These are phyloP conservation scores for Yamadazyma oceani DNA, from an alignment of 1,139 yeast species.

Conservation along the genomic window DNA sequence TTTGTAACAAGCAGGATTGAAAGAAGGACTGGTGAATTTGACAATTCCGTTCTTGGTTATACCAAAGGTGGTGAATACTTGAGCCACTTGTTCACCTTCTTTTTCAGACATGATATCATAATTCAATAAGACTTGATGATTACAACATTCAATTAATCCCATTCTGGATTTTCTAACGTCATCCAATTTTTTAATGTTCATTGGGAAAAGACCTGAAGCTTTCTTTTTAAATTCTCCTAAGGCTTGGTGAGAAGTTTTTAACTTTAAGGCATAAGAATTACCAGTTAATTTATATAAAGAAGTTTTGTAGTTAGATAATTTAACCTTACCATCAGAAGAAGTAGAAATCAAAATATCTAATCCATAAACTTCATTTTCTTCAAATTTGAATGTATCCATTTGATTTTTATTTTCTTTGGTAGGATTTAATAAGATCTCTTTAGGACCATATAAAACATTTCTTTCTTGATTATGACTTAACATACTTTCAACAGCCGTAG, in stretches of 20 bases:
- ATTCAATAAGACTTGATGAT: conserved; percentile 67
- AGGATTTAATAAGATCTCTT: conserved; percentile 78
- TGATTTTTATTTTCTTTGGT: conserved; percentile 63
- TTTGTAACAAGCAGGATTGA: conserved; percentile 49
- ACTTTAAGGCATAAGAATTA: conserved; percentile 64
- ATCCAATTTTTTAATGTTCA: conserved; percentile 63
- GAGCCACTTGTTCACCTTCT: conserved; percentile 69
- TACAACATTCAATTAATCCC: conserved; percentile 73
- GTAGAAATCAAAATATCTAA: conserved; percentile 70
- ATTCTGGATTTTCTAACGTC: conserved; percentile 74
- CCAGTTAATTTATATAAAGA: conserved; percentile 76
- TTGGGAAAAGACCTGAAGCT: conserved; percentile 68
- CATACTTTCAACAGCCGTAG: conserved; percentile 74
- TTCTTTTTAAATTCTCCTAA: conserved; percentile 65
- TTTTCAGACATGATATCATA: conserved; percentile 72
- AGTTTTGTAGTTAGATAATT: conserved; percentile 60
- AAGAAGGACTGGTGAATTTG: conserved; percentile 62
- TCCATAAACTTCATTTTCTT: conserved; percentile 78
- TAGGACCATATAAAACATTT: conserved; percentile 71
- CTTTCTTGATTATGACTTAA: conserved; percentile 71
- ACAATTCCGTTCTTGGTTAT: conserved; percentile 73
- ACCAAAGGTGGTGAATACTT: conserved; percentile 76
- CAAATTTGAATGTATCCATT: conserved; percentile 65
- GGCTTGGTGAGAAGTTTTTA: conserved; percentile 70
- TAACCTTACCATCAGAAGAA: conserved; percentile 68